Evolutionary conservation across 768 basidiomycete genomes (phyloP), one percentile per base, ranked within the genome.

Genomic region (Termitomyces sp.): DNA sequence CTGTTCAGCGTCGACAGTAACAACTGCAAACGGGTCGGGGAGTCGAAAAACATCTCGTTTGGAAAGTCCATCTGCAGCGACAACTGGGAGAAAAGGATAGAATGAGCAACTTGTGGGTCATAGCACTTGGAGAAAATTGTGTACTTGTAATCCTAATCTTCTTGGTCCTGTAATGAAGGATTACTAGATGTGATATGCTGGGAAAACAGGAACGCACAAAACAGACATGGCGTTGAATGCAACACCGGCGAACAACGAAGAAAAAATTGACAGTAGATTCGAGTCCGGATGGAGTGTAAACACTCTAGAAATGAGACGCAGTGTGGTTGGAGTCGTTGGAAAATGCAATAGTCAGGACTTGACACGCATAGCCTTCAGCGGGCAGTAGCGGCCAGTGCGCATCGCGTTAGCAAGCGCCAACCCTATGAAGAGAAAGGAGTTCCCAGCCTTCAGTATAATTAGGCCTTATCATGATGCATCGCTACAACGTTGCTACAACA

Each of bases 1-100:
- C 73, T 98, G 95, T 72, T 97, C 95, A 4, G 94, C 93, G 65
- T 99, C 97, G 43, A 98, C 95, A 20, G 96, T 98, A 72, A 99
- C 89, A 67, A 99, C 95, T 6, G 97, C 96, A 71, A 98, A 98
- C 5, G 97, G 96, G 74, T 98, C 95, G 3, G 96, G 97, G 6
- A 98, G 87, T 53, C 95, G 86, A 71, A 97, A 95, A 55, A 96
- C 93, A 78, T 97, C 94, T 57, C 94, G 90, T 77, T 96, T 97
- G 46, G 89, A 89, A 20, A 97, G 77, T 14, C 90, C 90, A 75
- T 97, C 95, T 46, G 94, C 97, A 56, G 97, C 96, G 62, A 99
- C 95, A 61, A 95, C 95, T 97, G 65, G 8, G 56, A 55, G 58
- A 2, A 52, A 59, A 62, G 20, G 57, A 37, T 30, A 53, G 47